Base-by-base conservation (phyloP, 768 basidiomycete species). In the Rhodocollybia butyracea region DNA sequence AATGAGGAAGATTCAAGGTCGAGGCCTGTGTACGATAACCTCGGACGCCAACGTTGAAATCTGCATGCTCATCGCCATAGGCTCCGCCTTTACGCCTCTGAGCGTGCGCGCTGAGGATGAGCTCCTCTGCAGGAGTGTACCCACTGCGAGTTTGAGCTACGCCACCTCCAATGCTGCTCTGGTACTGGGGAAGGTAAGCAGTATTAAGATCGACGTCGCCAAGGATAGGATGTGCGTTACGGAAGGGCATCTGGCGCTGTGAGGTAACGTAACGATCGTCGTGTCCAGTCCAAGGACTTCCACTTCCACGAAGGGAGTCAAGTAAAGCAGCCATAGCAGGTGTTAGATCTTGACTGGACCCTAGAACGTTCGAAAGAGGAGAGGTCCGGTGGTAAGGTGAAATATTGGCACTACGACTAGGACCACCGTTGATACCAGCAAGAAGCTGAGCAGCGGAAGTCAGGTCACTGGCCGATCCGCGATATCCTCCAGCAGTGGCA, bases 61-160 rank as follows among this genome's bases (percentile, higher is more conserved):
- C 73, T 3, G 68, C 70, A 32, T 74, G 73, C 5, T 68, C 64
- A 27, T 73, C 74, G 6, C 71, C 65, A 7, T 73, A 65, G 8
- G 69, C 58, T 51, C 61, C 58, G 10, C 31, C 38, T n/a, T 60
- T 58, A 22, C 45, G 41, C 6, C 51, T n/a, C 39, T 62, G 60
- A 50, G 51, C 47, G 72, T 68, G 84, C 58, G 68, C 83, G 54
- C 77, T 84, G 64, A 89, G 78, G 47, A 89, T 82, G 58, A 81
- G 78, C 66, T 86, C 82, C 64, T 89, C 88, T 0, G 86, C 74
- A 2, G 85, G 74, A 0, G 88, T 89, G 59, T 83, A 89, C 2
- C 87, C 87, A 1, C 79, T 74, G 29, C 70, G 68, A 5, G 76
- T 72, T 38, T 75, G 75, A 36, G 62, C 54, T 43, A 58, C 55